These are phyloP conservation scores for Aspergillus tubingensis DNA, from an alignment of 2,329 filamentous ascomycete genomes.

Conservation along the genomic window DNA sequence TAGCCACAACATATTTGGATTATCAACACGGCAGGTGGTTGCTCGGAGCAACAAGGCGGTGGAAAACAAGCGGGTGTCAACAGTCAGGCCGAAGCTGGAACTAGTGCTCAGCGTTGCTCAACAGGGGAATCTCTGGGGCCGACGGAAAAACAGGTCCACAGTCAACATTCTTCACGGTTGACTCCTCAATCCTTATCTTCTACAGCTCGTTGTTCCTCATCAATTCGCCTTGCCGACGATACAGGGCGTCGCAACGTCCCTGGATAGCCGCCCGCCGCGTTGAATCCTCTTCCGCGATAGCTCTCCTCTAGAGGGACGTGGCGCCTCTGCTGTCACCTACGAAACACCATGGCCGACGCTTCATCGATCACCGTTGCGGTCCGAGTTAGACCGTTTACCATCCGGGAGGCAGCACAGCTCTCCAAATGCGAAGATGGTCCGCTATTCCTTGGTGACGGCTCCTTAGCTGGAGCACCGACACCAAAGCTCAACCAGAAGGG, in stretches of 20 bases:
- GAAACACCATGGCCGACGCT: slow-evolving; percentile 46
- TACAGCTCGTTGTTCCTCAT: slow-evolving; percentile 13
- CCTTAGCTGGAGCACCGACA: slow-evolving; percentile 79
- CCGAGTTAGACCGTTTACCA: slow-evolving; percentile 69
- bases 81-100: slow-evolving; percentile 21
- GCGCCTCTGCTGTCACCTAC: slow-evolving; percentile 5
- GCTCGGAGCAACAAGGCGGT: slow-evolving; percentile 35
- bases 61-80: slow-evolving; percentile 32
- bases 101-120: slow-evolving; percentile 17
- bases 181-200: slow-evolving; percentile 16
- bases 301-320: slow-evolving; percentile 24
- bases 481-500: slow-evolving; percentile 85
- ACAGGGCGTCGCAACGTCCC: slow-evolving; percentile 21
- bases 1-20: not conserved
- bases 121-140: slow-evolving; percentile 19
- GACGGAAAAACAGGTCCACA: slow-evolving; percentile 29
- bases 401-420: slow-evolving; percentile 92
- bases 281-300: slow-evolving; percentile 11
- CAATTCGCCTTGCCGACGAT: slow-evolving; percentile 21
- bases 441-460: slow-evolving; percentile 94
- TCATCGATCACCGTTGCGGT: slow-evolving; percentile 57
- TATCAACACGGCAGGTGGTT: slow-evolving; percentile 29
- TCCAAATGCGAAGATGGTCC: slow-evolving; percentile 75
- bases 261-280: slow-evolving; percentile 22
- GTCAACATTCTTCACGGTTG: slow-evolving; percentile 29